Evolutionary conservation across 2,329 filamentous ascomycete genomes (phyloP), one percentile per base, ranked within the genome.

Genomic region (Davidsoniella australis): DNA sequence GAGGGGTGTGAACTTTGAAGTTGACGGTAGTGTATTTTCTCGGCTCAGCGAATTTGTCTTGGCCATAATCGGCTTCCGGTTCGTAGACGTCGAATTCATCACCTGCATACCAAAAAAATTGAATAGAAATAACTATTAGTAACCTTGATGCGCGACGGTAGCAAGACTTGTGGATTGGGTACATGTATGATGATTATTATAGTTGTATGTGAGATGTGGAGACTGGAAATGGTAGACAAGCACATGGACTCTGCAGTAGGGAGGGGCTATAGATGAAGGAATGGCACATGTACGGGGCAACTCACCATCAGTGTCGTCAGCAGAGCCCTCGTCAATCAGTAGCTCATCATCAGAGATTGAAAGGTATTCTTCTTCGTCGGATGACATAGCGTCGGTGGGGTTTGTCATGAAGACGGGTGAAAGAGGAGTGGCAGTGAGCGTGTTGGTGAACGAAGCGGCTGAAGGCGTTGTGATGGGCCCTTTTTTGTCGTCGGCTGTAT

Each of bases 361-460:
- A 58, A 84, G 93, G 75, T 91, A 82, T 64, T 88, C 88, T 53
- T 95, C 89, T 60, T 95, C 87, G 58, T 96, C 89, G 7, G 88
- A 95, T 68, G 94, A 87, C 88, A 95, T 95, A 55, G 70, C 75
- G 63, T 68, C 68, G 47, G 66, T 70, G 18, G 61, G 60, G n/a
- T 63, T 42, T 24, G 36, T 50, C 16, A 45, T 51, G 23, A 29
- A 45, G 6, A 43, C 23, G 41, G 53, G 45, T 10, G 41, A 26
- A 38, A 47, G 41, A 18, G 36, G 23, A 43, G 67, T 45, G 75
- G 79, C 52, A 73, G 63, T 24, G 75, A 73, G 4, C 75, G 76
- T 14, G 74, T 73, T 18, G 78, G 76, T 39, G 75, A 71, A 41
- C 67, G 36, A n/a, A 29, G 33, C 17, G 23, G 24, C 16, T 4